phyloP scores from a whole-genome alignment of 306 rosid genomes.

The Lathyrus tuberosus region DNA sequence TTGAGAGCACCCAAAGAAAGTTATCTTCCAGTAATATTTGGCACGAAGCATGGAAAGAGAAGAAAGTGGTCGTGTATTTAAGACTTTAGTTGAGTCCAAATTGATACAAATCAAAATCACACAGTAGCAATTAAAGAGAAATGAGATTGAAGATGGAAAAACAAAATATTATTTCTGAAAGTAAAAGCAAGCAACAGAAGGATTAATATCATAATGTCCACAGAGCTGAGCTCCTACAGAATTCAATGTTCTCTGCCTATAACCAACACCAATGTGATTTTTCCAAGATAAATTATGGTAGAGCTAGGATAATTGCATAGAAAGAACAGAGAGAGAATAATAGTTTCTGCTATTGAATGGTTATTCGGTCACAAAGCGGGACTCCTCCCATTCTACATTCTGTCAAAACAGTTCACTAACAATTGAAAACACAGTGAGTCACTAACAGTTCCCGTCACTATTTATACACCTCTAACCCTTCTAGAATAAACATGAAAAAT shows the following conservation, averaged over 20 bases:
- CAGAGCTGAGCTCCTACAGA: background rate
- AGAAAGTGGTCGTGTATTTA: background rate
- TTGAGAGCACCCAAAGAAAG: conserved; percentile 12
- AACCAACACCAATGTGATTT: background rate
- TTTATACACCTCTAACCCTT: too few relatives aligned
- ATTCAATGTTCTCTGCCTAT: background rate
- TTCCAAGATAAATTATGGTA: background rate
- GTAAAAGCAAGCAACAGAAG: background rate
- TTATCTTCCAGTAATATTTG: conserved; percentile 8
- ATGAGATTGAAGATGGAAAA: background rate
- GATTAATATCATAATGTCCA: background rate
- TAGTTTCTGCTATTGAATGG: too few relatives aligned
- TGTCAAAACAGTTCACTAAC: too few relatives aligned
- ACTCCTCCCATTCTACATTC: too few relatives aligned
- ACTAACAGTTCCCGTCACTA: too few relatives aligned
- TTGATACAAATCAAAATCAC: background rate
- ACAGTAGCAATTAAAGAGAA: background rate
- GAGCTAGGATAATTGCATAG: too few relatives aligned
- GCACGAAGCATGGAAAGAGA: background rate
- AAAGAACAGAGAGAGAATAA: too few relatives aligned
- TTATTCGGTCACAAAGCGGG: too few relatives aligned
- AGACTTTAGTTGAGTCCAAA: background rate
- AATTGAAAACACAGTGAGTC: too few relatives aligned
- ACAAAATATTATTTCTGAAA: background rate
- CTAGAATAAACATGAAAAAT: too few relatives aligned